phyloP scores from a whole-genome alignment of 495 filamentous ascomycete genomes.

The Penicillium antarcticum region DNA sequence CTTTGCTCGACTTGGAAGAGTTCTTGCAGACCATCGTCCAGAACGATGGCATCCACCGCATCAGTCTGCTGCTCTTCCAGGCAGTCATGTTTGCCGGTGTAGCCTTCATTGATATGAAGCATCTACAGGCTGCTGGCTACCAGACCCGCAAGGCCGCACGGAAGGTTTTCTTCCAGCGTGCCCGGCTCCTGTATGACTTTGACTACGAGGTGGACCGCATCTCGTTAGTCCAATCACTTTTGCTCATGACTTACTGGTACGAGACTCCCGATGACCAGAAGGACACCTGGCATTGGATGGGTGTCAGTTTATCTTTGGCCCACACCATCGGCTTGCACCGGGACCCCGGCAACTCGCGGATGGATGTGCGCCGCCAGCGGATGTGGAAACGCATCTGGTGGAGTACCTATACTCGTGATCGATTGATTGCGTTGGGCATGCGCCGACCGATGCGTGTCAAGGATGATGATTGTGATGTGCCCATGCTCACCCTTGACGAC shows the following conservation, averaged over 20 bases:
- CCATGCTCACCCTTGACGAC: slow-evolving; percentile 78
- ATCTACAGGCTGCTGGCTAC: slow-evolving; percentile 68
- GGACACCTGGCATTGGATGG: slow-evolving; percentile 92
- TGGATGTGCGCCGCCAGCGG: slow-evolving; percentile 65
- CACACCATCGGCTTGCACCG: slow-evolving; percentile 83
- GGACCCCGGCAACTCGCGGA: slow-evolving; percentile 70
- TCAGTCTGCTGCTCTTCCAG: slow-evolving; percentile 78
- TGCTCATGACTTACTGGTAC: slow-evolving; percentile 91
- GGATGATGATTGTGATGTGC: slow-evolving; percentile 84
- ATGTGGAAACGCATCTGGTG: slow-evolving; percentile 94
- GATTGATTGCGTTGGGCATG: slow-evolving; percentile 85
- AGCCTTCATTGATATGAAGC: slow-evolving; percentile 70
- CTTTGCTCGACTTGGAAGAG: slow-evolving; percentile 72
- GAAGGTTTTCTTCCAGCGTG: slow-evolving; percentile 75
- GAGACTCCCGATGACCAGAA: slow-evolving; percentile 87
- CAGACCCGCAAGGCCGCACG: slow-evolving; percentile 67
- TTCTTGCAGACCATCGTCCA: slow-evolving; percentile 65
- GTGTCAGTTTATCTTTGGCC: slow-evolving; percentile 75
- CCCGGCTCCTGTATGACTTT: slow-evolving; percentile 76
- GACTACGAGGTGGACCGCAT: slow-evolving; percentile 83
- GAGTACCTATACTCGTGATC: slow-evolving; percentile 89
- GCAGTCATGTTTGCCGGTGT: slow-evolving; percentile 79
- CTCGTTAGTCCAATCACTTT: slow-evolving; percentile 74
- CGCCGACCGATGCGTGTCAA: slow-evolving; percentile 84
- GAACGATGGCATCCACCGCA: slow-evolving; percentile 62